Base-by-base conservation (phyloP, 2,329 filamentous ascomycete species). In the Penicillium sp. region DNA sequence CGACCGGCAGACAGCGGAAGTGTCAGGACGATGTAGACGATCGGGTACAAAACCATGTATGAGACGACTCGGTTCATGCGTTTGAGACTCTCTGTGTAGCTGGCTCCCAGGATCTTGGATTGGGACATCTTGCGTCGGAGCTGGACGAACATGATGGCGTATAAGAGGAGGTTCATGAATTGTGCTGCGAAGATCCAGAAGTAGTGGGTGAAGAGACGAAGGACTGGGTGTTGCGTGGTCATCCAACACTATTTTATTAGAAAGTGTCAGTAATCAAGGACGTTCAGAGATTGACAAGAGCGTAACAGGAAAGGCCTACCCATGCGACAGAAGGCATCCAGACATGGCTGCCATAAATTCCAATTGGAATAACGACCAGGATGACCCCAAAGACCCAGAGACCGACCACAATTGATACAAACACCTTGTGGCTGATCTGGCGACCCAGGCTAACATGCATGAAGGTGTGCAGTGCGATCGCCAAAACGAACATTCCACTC, bases 21-120 rank as follows among this genome's bases (percentile, higher is more conserved):
- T 60, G 87, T 88, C 51, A 83, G 57, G 13, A 85, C 72, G 2
- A 81, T 82, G 67, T 89, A 89, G 8, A 70, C 74, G 10, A 80
- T 61, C 1, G 73, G 72, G 53, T 75, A 75, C 26, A 75, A 67
- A 39, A 74, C 69, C 72, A 75, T 75, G 61, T 73, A 74, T 16
- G 67, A 64, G 29, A 72, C 69, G 14, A 74, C 71, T 27, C 71
- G 68, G 21, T 66, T 68, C 7, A 74, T 59, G 6, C 66, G 69
- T n/a, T 63, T 63, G 10, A 73, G 55, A 51, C 66, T 66, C 27
- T 71, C 68, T 11, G 57, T 67, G 55, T 68, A 67, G 31, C 58
- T 66, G 35, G 53, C 52, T 37, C 63, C 67, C 25, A 70, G 64
- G 29, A 60, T 64, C 27, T 62, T 61, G 3, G 66, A 69, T 23